phyloP scores from a whole-genome alignment of 75 land plant genomes.

The Cunninghamia lanceolata region DNA sequence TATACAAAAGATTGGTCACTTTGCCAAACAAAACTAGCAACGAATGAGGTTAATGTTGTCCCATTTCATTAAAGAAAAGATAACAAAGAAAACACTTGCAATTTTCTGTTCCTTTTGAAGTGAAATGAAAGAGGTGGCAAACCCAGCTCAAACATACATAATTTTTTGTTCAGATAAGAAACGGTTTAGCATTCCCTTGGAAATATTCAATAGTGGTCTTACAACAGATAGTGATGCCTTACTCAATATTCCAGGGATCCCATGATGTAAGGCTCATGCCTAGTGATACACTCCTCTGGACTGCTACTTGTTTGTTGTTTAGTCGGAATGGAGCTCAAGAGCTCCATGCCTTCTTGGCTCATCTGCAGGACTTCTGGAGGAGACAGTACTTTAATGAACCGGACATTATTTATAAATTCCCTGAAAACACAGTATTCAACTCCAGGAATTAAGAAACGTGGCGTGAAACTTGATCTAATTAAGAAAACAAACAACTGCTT shows the following conservation, averaged over 20 bases:
- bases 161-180: neutral
- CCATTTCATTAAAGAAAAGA: neutral
- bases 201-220: neutral
- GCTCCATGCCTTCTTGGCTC: constrained; percentile 74
- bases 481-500: neutral
- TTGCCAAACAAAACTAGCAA: neutral
- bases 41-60: neutral
- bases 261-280: constrained; percentile 40
- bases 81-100: neutral
- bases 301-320: constrained; percentile 60
- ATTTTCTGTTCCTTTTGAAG: neutral
- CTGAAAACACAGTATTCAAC: constrained; percentile 31
- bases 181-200: neutral
- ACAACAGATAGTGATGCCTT: neutral
- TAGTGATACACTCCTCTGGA: constrained; percentile 54
- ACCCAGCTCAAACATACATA: neutral
- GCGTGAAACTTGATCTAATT: neutral
- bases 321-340: constrained; percentile 49
- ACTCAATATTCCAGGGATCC: constrained; percentile 55
- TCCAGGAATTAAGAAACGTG: neutral
- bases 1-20: neutral
- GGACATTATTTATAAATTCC: constrained; percentile 89
- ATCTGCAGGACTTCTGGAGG: constrained; percentile 84
- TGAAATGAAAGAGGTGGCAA: neutral
- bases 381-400: constrained; percentile 86